These are phyloP conservation scores for Coemansia sp. DNA, from an alignment of 192 early-diverging fungal species.

Conservation along the genomic window DNA sequence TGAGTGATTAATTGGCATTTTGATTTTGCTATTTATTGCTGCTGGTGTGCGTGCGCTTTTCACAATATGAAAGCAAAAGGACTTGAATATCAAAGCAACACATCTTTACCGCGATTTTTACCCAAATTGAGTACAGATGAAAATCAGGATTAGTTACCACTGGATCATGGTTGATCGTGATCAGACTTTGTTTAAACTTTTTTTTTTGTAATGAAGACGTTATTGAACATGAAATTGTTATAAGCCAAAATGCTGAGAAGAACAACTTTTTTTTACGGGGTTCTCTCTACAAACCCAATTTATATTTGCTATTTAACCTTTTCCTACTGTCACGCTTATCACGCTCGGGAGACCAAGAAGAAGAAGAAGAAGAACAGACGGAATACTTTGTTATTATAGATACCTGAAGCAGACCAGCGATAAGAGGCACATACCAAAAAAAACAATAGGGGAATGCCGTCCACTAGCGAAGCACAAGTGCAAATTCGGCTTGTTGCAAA, in stretches of 20 bases:
- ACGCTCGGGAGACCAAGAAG: not conserved
- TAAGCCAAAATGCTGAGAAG: too few relatives aligned
- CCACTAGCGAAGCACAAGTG: constrained; percentile 59
- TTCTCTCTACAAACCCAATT: not conserved
- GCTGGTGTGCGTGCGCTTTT: too few relatives aligned
- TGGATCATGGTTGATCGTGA: not conserved
- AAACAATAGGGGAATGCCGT: constrained; percentile 24
- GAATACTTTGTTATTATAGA: not conserved
- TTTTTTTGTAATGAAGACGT: not conserved
- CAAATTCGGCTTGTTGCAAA: constrained; percentile 85
- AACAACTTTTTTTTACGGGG: not conserved
- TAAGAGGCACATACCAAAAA: not conserved
- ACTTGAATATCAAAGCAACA: too few relatives aligned
- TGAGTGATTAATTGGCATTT: not conserved
- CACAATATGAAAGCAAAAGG: too few relatives aligned
- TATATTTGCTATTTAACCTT: not conserved
- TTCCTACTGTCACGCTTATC: not conserved
- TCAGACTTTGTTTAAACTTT: not conserved
- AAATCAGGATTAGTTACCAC: not conserved
- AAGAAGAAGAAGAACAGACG: not conserved
- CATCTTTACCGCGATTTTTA: not conserved
- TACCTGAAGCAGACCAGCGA: not conserved
- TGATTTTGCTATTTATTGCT: not conserved
- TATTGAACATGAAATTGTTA: too few relatives aligned
- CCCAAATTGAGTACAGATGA: not conserved